Conservation (phyloP, 148 eudicot species). For the Nepenthes gracilis region DNA sequence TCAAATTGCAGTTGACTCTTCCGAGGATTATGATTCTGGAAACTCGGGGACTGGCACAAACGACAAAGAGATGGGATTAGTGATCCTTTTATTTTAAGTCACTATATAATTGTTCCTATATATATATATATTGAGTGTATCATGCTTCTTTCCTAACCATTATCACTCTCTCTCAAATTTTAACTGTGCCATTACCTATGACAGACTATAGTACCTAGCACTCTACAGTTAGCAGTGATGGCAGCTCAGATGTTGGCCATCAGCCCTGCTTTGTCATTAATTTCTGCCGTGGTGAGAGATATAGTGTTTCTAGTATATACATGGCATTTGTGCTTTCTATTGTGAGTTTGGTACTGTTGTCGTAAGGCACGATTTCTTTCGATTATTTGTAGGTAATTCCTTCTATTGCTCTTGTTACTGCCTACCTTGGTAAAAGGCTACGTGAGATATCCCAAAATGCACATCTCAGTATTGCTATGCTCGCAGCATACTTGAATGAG, state of each 20-base stretch:
- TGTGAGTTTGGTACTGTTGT: neutral
- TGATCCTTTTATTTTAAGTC: too few relatives aligned
- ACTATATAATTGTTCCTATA: too few relatives aligned
- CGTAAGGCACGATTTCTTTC: conserved; percentile 8
- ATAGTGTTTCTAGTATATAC: neutral
- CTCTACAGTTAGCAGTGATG: conserved; percentile 80
- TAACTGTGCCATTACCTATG: neutral
- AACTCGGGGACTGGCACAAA: too few relatives aligned
- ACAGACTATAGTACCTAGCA: conserved; percentile 76
- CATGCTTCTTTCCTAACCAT: too few relatives aligned
- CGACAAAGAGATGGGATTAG: too few relatives aligned
- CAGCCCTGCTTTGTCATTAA: conserved; percentile 58
- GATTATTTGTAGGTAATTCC: conserved; percentile 57
- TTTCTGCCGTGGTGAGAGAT: conserved; percentile 70
- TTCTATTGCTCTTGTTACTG: conserved; percentile 46
- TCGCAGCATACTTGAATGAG: conserved; percentile 89
- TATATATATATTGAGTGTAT: too few relatives aligned
- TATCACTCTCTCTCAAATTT: too few relatives aligned
- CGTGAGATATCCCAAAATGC: conserved; percentile 65
- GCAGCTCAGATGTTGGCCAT: conserved; percentile 76
- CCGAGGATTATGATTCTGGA: too few relatives aligned
- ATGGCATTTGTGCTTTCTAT: neutral
- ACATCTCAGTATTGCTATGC: conserved; percentile 61
- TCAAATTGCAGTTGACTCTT: too few relatives aligned
- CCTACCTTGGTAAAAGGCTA: conserved; percentile 74